Percentiles rank a stretch among this genome's conserved stretches.
These are phyloP conservation scores for Amylocystis lapponica DNA, from an alignment of 768 basidiomycete genomes.

Conservation along the genomic window DNA sequence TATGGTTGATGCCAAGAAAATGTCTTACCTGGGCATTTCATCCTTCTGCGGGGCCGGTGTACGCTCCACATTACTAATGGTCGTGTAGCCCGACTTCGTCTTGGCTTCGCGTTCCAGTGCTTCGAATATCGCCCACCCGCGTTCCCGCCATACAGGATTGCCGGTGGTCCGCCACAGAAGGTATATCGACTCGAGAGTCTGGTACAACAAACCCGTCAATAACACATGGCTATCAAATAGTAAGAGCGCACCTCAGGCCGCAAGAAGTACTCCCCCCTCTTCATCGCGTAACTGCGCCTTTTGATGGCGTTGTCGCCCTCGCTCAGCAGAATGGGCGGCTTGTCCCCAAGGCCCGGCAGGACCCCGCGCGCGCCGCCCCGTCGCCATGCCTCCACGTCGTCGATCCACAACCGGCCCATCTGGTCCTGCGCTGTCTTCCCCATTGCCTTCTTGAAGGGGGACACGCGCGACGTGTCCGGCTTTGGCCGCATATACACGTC, in stretches of 20 bases:
- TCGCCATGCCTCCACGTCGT: slow-evolving; percentile 42
- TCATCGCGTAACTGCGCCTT: slow-evolving; percentile 47
- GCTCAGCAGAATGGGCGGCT: slow-evolving; percentile 27
- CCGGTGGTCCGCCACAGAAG: slow-evolving; percentile 67
- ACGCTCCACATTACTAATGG: slow-evolving; percentile 42
- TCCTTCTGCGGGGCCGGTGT: slow-evolving; percentile 37
- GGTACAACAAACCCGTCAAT: neutral
- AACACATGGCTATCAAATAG: slow-evolving; percentile 1
- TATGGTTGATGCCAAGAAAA: neutral
- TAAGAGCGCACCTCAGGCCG: slow-evolving; percentile 57
- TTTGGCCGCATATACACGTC: slow-evolving; percentile 33
- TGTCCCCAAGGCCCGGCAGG: slow-evolving; percentile 50
- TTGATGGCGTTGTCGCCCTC: slow-evolving; percentile 13
- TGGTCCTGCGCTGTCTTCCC: neutral
- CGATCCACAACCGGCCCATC: slow-evolving; percentile 37
- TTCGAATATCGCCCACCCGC: slow-evolving; percentile 67
- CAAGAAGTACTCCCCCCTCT: slow-evolving; percentile 46
- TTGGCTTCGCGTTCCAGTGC: slow-evolving; percentile 57
- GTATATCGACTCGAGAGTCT: slow-evolving; percentile 74
- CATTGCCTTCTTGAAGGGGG: slow-evolving; percentile 1
- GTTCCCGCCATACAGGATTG: slow-evolving; percentile 60
- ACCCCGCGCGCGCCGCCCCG: slow-evolving; percentile 26
- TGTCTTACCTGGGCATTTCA: slow-evolving; percentile 67
- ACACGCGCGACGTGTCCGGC: neutral
- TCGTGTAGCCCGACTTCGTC: slow-evolving; percentile 59